These are phyloP conservation scores for Coleophoma eucalyptorum DNA, from an alignment of 2,329 filamentous ascomycete genomes.

Conservation along the genomic window DNA sequence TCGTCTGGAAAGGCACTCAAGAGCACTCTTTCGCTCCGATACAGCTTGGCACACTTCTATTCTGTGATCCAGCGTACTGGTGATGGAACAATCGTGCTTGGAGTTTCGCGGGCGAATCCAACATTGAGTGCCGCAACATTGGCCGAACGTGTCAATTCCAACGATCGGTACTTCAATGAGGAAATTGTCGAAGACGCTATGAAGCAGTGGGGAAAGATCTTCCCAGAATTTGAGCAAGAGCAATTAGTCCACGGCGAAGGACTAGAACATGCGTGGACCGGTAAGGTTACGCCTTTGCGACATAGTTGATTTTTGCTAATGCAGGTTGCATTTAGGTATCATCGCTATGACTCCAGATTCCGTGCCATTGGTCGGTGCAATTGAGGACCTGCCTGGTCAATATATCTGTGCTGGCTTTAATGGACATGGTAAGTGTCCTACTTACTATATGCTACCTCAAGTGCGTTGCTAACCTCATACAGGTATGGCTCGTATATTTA, in stretches of 20 bases:
- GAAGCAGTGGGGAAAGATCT: conserved; percentile 29
- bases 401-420: conserved; percentile 47
- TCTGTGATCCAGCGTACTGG: conserved; percentile 40
- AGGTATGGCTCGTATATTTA: conserved; percentile 40
- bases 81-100: conserved; percentile 39
- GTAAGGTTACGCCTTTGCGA: no score
- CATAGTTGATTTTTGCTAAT: no score
- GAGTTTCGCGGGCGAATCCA: conserved; percentile 37
- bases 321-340: conserved; percentile 23
- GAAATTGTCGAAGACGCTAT: conserved; percentile 36
- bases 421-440: conserved; percentile 35
- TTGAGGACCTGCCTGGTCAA: conserved; percentile 37
- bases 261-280: conserved; percentile 41
- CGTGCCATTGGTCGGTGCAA: conserved; percentile 40
- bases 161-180: conserved; percentile 35
- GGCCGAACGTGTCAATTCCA: conserved; percentile 27
- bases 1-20: conserved; percentile 27
- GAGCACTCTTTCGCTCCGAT: conserved; percentile 41
- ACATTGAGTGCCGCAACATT: conserved; percentile 27
- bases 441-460: not conserved
- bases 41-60: conserved; percentile 43
- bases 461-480: not conserved
- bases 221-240: conserved; percentile 23
- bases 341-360: conserved; percentile 42
- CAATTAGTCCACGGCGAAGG: conserved; percentile 34